phyloP scores from a whole-genome alignment of 2,329 filamentous ascomycete species.

The Calonectria henricotiae region DNA sequence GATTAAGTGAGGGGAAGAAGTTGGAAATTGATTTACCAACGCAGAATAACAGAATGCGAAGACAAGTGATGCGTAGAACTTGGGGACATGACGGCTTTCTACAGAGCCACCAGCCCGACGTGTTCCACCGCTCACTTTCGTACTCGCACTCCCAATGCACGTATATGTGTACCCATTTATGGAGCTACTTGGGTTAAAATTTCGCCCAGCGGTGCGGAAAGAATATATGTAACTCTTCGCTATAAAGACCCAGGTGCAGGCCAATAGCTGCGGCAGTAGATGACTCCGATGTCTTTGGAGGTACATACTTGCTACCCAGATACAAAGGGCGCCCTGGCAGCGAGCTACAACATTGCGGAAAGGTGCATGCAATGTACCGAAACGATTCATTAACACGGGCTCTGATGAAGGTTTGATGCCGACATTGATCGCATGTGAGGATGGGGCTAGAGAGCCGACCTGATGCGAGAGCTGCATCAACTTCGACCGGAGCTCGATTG shows the following conservation, averaged over 20 bases:
- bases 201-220: neutral
- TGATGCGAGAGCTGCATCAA: neutral
- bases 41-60: neutral
- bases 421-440: neutral
- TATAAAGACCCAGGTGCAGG: neutral
- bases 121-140: neutral
- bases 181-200: neutral
- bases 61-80: neutral
- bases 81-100: neutral
- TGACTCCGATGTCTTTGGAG: neutral
- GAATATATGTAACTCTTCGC: neutral
- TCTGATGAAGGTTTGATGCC: neutral
- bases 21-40: too few relatives aligned
- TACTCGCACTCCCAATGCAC: neutral
- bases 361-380: slow-evolving; percentile 1
- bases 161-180: neutral
- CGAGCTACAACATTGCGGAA: neutral
- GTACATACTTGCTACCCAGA: slow-evolving; percentile 1
- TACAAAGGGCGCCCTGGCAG: neutral
- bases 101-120: neutral
- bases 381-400: neutral
- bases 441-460: neutral
- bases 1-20: too few relatives aligned
- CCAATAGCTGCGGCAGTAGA: neutral
- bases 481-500: neutral